Percentiles rank a stretch among this genome's conserved stretches.
These are phyloP conservation scores for Citrus inodora DNA, from an alignment of 345 rosid genomes.

Conservation along the genomic window DNA sequence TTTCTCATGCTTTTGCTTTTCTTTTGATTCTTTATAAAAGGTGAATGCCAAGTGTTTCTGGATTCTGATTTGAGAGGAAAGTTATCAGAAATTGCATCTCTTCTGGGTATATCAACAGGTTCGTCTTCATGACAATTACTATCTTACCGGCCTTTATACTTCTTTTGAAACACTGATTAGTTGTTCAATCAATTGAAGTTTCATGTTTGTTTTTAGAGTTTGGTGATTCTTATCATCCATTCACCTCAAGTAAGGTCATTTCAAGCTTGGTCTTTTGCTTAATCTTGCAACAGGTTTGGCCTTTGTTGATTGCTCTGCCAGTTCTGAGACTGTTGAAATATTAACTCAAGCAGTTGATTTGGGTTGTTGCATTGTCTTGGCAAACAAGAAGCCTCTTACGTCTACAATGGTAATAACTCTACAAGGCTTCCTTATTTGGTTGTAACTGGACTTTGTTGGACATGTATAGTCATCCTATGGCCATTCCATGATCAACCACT, in stretches of 20 bases:
- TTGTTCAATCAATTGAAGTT: neutral
- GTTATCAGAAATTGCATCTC: conserved; percentile 46
- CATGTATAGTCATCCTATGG: neutral
- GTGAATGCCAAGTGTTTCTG: conserved; percentile 35
- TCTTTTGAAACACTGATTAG: neutral
- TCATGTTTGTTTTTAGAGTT: neutral
- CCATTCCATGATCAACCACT: neutral
- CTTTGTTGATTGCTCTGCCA: conserved; percentile 86
- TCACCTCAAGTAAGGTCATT: neutral
- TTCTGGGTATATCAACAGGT: conserved; percentile 75
- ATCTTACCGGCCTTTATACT: neutral
- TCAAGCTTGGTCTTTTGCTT: conserved; percentile 12
- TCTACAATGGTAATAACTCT: conserved; percentile 54
- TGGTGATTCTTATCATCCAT: neutral
- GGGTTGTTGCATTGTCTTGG: conserved; percentile 79
- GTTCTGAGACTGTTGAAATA: conserved; percentile 50
- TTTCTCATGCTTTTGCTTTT: neutral
- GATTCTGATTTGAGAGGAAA: conserved; percentile 36
- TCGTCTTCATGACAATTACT: conserved; percentile 4
- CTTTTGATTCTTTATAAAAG: conserved; percentile 17
- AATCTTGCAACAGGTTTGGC: conserved; percentile 54
- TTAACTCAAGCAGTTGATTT: conserved; percentile 50
- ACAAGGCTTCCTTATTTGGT: neutral
- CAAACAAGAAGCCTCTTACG: conserved; percentile 94
- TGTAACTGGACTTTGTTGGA: neutral